Evolutionary conservation across 176 grass and related monocot species (phyloP).

Genomic region (Lolium multiflorum): DNA sequence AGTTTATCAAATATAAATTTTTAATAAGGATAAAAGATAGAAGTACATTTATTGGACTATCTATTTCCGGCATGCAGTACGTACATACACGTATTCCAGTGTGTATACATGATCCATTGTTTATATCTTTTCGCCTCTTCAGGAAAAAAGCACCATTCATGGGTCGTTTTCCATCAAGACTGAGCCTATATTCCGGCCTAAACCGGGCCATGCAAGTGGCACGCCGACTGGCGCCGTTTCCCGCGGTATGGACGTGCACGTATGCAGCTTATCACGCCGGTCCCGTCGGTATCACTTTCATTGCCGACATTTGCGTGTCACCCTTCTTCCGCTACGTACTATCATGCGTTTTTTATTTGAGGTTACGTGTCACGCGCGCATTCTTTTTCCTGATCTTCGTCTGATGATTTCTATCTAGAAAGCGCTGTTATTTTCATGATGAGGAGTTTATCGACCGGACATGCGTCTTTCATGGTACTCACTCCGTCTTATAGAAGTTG

Average conservation of each 20-base stretch:
- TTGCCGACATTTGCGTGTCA: conserved; percentile 7
- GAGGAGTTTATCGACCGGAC: too few relatives aligned
- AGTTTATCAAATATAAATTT: too few relatives aligned
- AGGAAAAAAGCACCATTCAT: too few relatives aligned
- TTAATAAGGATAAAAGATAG: too few relatives aligned
- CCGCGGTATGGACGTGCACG: too few relatives aligned
- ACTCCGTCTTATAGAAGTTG: too few relatives aligned
- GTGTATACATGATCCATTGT: too few relatives aligned
- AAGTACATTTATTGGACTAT: too few relatives aligned
- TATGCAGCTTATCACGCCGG: too few relatives aligned
- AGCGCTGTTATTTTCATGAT: not conserved
- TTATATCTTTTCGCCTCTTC: too few relatives aligned
- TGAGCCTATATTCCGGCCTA: not conserved
- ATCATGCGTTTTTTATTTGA: not conserved
- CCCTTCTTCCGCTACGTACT: not conserved
- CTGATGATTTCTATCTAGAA: not conserved
- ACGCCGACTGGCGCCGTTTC: not conserved
- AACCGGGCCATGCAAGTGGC: conserved; percentile 8
- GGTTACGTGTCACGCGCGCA: not conserved
- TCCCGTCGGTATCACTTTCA: not conserved
- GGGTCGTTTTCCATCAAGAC: conserved; percentile 24
- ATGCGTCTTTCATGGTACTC: too few relatives aligned
- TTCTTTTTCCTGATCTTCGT: not conserved
- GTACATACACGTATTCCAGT: too few relatives aligned
- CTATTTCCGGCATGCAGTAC: not conserved